Percentiles rank a stretch among this genome's conserved stretches.
phyloP scores from a whole-genome alignment of 140 eudicot genomes.

The Cichorium intybus region DNA sequence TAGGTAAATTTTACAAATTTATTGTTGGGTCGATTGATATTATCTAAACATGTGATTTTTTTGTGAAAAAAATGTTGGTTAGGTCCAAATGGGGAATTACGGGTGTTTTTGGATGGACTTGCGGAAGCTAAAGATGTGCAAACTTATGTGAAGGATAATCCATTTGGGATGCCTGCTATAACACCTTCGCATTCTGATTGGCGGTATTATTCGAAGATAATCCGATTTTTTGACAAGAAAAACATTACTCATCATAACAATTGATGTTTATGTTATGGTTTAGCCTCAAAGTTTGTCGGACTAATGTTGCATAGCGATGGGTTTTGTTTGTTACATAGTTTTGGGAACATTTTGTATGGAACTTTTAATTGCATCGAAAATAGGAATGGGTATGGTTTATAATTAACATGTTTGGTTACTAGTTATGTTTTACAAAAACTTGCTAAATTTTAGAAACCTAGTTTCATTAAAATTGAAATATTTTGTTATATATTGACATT shows the following conservation, averaged over 20 bases:
- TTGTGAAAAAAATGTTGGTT: not conserved
- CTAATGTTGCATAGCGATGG: too few species aligned
- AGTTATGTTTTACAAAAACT: too few species aligned
- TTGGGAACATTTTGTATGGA: too few species aligned
- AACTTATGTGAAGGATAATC: conserved; percentile 42
- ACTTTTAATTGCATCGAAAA: too few species aligned
- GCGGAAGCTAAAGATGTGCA: conserved; percentile 51
- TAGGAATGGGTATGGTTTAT: too few species aligned
- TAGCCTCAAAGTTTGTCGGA: too few species aligned
- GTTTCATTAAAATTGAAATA: too few species aligned
- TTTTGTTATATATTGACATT: too few species aligned
- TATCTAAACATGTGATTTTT: not conserved
- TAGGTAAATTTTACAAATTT: conserved; percentile 29
- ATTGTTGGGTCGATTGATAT: not conserved
- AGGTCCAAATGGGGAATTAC: conserved; percentile 39
- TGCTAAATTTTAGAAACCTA: too few species aligned
- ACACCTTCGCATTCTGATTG: conserved; percentile 43
- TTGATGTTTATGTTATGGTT: too few species aligned
- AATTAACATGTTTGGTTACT: too few species aligned
- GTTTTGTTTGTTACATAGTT: too few species aligned
- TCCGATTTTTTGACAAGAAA: conserved; percentile 12
- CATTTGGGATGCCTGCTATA: conserved; percentile 48
- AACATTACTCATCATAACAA: not conserved
- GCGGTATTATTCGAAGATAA: conserved; percentile 36
- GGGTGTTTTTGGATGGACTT: conserved; percentile 41